These are phyloP conservation scores for Diaporthe citriasiana DNA, from an alignment of 2,329 filamentous ascomycete species.

Conservation along the genomic window DNA sequence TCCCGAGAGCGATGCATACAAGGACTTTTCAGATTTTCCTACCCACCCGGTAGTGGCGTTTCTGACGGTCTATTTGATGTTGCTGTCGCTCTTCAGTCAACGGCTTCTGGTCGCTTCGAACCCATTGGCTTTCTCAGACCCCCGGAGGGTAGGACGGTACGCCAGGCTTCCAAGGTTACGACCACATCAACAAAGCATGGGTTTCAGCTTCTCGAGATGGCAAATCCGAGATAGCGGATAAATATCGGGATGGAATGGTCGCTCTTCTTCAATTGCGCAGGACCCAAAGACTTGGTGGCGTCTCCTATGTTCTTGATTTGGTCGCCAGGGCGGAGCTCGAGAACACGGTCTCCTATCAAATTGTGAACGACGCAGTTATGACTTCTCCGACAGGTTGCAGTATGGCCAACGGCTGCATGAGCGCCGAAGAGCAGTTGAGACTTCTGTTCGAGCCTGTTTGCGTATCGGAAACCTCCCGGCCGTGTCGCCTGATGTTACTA, in stretches of 20 bases:
- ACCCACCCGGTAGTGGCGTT: background rate
- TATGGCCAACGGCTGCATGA: fast-evolving
- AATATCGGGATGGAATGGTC: background rate
- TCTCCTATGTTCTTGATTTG: background rate
- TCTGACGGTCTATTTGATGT: background rate
- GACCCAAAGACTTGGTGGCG: background rate
- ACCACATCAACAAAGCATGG: background rate
- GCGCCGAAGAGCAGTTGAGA: background rate
- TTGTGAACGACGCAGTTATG: background rate
- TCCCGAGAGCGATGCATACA: background rate
- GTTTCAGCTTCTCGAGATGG: background rate
- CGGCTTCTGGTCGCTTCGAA: background rate
- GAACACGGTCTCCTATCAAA: background rate
- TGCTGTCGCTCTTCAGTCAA: background rate
- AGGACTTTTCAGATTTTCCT: slow-evolving; percentile 1
- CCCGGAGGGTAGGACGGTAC: background rate
- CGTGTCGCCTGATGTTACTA: background rate
- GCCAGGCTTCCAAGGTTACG: slow-evolving; percentile 2
- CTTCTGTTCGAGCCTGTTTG: background rate
- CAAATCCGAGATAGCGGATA: background rate
- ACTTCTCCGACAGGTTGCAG: too few species aligned
- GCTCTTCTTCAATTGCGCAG: background rate
- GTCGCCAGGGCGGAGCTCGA: background rate
- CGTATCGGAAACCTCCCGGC: background rate
- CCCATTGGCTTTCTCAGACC: background rate